Percentiles rank a stretch among this genome's conserved stretches.
These are phyloP conservation scores for Stipa capillata DNA, from an alignment of 176 grass and related monocot genomes.

Conservation along the genomic window DNA sequence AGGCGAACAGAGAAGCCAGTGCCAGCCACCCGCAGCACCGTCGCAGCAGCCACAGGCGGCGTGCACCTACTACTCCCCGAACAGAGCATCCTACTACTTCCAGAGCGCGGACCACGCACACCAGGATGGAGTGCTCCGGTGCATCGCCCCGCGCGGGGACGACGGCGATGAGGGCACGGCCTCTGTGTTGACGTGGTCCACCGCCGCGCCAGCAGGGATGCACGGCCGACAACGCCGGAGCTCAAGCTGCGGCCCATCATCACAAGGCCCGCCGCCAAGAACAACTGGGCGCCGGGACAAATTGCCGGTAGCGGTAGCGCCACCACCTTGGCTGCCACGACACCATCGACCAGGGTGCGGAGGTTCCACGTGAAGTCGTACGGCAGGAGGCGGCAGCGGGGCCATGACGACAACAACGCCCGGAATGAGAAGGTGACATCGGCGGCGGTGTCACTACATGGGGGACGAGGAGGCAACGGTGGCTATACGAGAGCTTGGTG, in stretches of 20 bases:
- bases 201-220: conserved; percentile 25
- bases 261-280: conserved; percentile 27
- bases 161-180: background rate
- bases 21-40: background rate
- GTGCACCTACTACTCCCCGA: conserved; percentile 21
- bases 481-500: conserved; percentile 61
- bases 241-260: conserved; percentile 66
- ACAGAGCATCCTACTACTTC: conserved; percentile 76
- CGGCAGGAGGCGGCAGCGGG: background rate
- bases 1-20: background rate
- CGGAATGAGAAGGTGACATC: background rate
- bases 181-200: conserved; percentile 29
- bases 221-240: conserved; percentile 42
- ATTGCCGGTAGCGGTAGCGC: background rate
- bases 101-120: conserved; percentile 37
- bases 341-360: conserved; percentile 31
- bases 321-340: conserved; percentile 34
- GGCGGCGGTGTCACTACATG: background rate
- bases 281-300: background rate
- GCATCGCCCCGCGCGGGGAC: background rate
- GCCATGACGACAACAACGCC: background rate
- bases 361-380: conserved; percentile 22
- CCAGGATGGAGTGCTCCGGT: conserved; percentile 15
- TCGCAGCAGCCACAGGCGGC: background rate
- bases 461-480: background rate